Conservation (phyloP, 495 filamentous ascomycete genomes). For the Staphylotrichum tortipilum region DNA sequence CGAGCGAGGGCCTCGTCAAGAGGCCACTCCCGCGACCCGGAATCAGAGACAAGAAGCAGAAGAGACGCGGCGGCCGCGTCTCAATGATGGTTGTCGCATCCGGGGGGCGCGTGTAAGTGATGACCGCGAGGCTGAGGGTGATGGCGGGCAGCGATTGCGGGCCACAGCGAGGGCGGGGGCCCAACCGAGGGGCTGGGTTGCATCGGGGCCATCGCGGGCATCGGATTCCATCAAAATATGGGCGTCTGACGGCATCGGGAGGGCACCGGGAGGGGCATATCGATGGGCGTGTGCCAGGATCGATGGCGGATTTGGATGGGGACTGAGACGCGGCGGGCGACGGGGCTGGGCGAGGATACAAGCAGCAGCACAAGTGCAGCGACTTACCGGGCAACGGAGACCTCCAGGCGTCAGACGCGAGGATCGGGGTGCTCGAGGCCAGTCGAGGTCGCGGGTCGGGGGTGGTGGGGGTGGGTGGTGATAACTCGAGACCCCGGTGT, state of each 20-base stretch:
- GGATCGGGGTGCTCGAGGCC: constrained; percentile 6
- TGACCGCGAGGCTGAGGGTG: constrained; percentile 35
- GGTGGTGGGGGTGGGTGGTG: constrained; percentile 19
- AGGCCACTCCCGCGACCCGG: constrained; percentile 30
- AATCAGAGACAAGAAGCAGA: constrained; percentile 20
- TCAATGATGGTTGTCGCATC: constrained; percentile 40
- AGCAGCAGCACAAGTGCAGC: constrained; percentile 11
- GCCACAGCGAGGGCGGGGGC: constrained; percentile 15
- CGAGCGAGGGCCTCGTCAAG: constrained; percentile 19
- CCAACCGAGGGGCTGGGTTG: constrained; percentile 6
- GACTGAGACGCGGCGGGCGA: constrained; percentile 25
- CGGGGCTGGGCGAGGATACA: constrained; percentile 10
- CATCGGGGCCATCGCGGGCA: constrained; percentile 23
- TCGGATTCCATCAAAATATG: constrained; percentile 27
- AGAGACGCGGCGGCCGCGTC: constrained; percentile 8
- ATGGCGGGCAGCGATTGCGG: constrained; percentile 35
- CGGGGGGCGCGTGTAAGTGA: constrained; percentile 33
- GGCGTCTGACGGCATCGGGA: constrained; percentile 24
- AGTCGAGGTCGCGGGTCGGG: constrained; percentile 7
- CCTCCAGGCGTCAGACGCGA: constrained; percentile 24
- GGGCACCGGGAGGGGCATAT: constrained; percentile 20
- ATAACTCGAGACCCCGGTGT: constrained; percentile 22
- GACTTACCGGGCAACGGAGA: constrained; percentile 33
- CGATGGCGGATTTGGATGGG: constrained; percentile 36
- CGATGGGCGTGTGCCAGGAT: constrained; percentile 34